These are phyloP conservation scores for Fraxinus anomala DNA, from an alignment of 257 asterid species.

Conservation along the genomic window DNA sequence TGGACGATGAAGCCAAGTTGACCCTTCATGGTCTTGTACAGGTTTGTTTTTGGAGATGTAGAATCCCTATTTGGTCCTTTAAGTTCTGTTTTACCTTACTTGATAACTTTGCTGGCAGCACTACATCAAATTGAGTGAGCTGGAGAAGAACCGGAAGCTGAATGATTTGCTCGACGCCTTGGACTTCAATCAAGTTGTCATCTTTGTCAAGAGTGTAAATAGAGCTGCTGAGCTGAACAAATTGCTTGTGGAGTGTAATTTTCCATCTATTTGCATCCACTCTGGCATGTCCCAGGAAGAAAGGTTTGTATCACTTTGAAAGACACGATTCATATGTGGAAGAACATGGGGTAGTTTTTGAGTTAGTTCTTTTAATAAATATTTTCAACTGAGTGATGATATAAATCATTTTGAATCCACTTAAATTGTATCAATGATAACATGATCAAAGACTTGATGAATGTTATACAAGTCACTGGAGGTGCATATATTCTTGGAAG, in stretches of 20 bases:
- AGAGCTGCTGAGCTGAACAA: constrained; percentile 93
- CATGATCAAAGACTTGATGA: background rate
- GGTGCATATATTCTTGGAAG: background rate
- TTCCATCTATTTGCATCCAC: constrained; percentile 94
- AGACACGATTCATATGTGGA: background rate
- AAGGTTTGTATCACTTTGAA: constrained; percentile 45
- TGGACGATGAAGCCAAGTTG: constrained; percentile 93
- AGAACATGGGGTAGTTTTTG: background rate
- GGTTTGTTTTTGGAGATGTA: constrained; percentile 43
- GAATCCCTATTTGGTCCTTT: background rate
- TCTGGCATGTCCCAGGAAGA: constrained; percentile 98
- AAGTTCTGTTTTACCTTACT: constrained; percentile 9
- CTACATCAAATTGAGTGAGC: constrained; percentile 88
- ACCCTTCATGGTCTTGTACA: constrained; percentile 98
- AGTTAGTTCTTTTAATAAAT: background rate
- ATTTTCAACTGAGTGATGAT: background rate
- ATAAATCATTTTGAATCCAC: background rate
- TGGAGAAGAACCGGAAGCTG: constrained; percentile 88
- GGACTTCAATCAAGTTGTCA: constrained; percentile 95
- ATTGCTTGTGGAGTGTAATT: constrained; percentile 87
- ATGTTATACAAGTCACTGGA: background rate
- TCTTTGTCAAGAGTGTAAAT: constrained; percentile 82
- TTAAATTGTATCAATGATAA: background rate
- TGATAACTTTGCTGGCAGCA: constrained; percentile 50
- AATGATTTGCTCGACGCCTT: constrained; percentile 88